These are phyloP conservation scores for Diplocarpon mali DNA, from an alignment of 2,329 filamentous ascomycete genomes.

Conservation along the genomic window DNA sequence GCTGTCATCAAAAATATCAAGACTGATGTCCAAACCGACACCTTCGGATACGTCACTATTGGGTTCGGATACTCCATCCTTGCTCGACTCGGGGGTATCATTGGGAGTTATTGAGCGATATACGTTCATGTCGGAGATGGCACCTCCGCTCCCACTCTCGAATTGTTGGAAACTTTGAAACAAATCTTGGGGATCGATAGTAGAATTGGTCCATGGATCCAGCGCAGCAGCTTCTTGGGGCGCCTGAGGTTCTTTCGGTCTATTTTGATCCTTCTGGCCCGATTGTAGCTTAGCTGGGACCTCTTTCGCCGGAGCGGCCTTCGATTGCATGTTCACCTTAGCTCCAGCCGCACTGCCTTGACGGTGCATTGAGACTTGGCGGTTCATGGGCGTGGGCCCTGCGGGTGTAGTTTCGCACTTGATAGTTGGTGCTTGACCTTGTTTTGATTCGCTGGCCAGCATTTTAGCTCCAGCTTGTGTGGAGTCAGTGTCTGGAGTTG, in stretches of 20 bases:
- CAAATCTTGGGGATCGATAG: slow-evolving; percentile 43
- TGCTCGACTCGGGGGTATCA: slow-evolving; percentile 53
- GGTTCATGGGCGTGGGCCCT: slow-evolving; percentile 38
- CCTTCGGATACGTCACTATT: slow-evolving; percentile 51
- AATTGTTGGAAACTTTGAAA: slow-evolving; percentile 32
- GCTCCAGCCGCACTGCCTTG: slow-evolving; percentile 35
- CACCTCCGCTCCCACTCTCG: slow-evolving; percentile 34
- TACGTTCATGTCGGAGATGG: slow-evolving; percentile 41
- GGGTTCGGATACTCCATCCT: slow-evolving; percentile 48
- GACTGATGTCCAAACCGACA: slow-evolving; percentile 40
- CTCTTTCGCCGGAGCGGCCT: slow-evolving; percentile 17
- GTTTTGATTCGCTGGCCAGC: slow-evolving; percentile 19
- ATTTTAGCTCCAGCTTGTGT: slow-evolving; percentile 29
- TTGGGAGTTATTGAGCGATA: slow-evolving; percentile 48
- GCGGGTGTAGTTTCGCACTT: slow-evolving; percentile 28
- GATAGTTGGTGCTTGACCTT: slow-evolving; percentile 33
- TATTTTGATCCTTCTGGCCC: slow-evolving; percentile 20
- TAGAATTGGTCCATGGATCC: slow-evolving; percentile 33
- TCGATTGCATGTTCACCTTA: slow-evolving; percentile 25
- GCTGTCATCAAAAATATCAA: slow-evolving; percentile 28
- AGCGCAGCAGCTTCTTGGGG: slow-evolving; percentile 11
- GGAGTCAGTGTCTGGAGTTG: slow-evolving; percentile 14
- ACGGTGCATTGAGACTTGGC: slow-evolving; percentile 37
- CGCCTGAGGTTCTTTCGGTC: slow-evolving; percentile 22
- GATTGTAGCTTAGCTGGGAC: slow-evolving; percentile 12